Evolutionary conservation across 2,329 filamentous ascomycete species (phyloP).

Genomic region (Penicillium sp.): DNA sequence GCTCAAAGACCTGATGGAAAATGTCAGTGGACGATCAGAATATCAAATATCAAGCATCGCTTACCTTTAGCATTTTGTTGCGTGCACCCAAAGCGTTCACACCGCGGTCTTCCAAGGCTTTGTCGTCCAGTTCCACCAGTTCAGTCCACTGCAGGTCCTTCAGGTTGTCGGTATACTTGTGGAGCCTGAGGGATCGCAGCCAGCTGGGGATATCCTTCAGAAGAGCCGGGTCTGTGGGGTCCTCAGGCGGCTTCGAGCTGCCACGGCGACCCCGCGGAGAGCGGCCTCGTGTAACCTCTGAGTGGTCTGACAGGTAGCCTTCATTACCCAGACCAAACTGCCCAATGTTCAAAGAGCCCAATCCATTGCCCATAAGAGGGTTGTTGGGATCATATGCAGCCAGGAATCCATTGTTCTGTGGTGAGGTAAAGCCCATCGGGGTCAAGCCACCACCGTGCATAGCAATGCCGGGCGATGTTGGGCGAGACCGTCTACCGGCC

Average conservation of each 20-base stretch:
- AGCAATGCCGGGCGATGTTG: slow-evolving; percentile 81
- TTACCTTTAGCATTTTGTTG: slow-evolving; percentile 95
- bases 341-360: slow-evolving; percentile 68
- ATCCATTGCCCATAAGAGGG: slow-evolving; percentile 66
- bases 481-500: slow-evolving; percentile 73
- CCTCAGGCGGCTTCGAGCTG: slow-evolving; percentile 95
- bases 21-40: slow-evolving; percentile 21
- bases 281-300: slow-evolving; percentile 82
- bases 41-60: slow-evolving; percentile 9
- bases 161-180: slow-evolving; percentile 98
- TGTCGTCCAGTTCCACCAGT: slow-evolving; percentile 85
- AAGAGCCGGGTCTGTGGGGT: slow-evolving; percentile 85
- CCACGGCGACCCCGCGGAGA: slow-evolving; percentile 89
- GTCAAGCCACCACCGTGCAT: slow-evolving; percentile 66
- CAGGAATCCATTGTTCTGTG: slow-evolving; percentile 92
- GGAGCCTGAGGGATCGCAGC: slow-evolving; percentile 88
- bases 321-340: slow-evolving; percentile 70
- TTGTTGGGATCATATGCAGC: slow-evolving; percentile 76
- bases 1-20: slow-evolving; percentile 74
- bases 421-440: slow-evolving; percentile 72
- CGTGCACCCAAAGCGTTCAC: slow-evolving; percentile 93
- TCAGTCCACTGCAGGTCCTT: slow-evolving; percentile 98
- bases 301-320: slow-evolving; percentile 90
- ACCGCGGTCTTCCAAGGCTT: slow-evolving; percentile 84
- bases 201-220: slow-evolving; percentile 94